Conservation (phyloP, 495 filamentous ascomycete species). For the Aspergillus cavernicola region DNA sequence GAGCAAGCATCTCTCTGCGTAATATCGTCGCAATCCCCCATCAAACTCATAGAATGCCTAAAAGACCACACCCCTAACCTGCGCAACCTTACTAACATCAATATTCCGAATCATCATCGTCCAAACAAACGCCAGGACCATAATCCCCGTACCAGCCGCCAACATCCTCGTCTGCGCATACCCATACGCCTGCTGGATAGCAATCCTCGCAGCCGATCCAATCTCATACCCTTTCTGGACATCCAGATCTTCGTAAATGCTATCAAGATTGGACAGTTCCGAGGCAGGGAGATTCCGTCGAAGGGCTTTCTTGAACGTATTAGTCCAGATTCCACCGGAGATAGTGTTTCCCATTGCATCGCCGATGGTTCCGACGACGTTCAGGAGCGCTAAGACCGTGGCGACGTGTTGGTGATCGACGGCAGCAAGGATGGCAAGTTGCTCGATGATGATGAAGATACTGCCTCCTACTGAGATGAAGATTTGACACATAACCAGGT, state of each 20-base stretch:
- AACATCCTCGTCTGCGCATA: slow-evolving; percentile 54
- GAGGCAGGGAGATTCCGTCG: slow-evolving; percentile 51
- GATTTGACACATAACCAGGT: slow-evolving; percentile 70
- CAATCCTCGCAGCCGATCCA: slow-evolving; percentile 45
- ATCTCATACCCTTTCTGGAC: slow-evolving; percentile 49
- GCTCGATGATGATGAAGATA: slow-evolving; percentile 56
- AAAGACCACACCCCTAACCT: slow-evolving; percentile 27
- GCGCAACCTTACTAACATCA: slow-evolving; percentile 50
- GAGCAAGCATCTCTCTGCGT: too few species aligned
- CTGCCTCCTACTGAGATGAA: slow-evolving; percentile 63
- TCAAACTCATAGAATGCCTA: too few species aligned
- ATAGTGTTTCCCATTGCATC: slow-evolving; percentile 61
- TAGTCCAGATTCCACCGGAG: slow-evolving; percentile 63
- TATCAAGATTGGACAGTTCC: slow-evolving; percentile 26
- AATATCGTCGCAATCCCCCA: too few species aligned
- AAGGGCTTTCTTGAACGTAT: slow-evolving; percentile 53
- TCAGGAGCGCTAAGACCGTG: slow-evolving; percentile 58
- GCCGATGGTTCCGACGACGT: slow-evolving; percentile 60
- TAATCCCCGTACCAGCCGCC: slow-evolving; percentile 43
- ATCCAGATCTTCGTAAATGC: slow-evolving; percentile 49
- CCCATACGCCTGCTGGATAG: slow-evolving; percentile 54
- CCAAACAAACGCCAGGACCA: slow-evolving; percentile 41
- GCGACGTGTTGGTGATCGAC: slow-evolving; percentile 64
- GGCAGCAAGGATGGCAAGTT: slow-evolving; percentile 66
- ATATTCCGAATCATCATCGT: slow-evolving; percentile 52